Base-by-base conservation (phyloP, 495 filamentous ascomycete genomes). In the Chaetomium fimeti region DNA sequence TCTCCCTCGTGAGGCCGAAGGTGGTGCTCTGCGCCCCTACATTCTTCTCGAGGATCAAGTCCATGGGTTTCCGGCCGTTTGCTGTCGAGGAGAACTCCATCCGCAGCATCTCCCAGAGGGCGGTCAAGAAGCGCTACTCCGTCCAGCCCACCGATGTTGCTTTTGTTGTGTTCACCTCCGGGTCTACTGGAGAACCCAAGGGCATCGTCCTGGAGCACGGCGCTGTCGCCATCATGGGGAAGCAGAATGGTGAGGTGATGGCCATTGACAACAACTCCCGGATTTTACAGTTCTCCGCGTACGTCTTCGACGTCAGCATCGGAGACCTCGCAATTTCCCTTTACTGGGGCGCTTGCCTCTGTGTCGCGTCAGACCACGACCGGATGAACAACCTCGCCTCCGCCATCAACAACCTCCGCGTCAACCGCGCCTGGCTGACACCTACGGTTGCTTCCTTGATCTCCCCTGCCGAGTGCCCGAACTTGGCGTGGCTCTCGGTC, bases 141-240 rank as follows among this genome's bases (percentile, higher is more conserved):
- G 25, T 57, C 52, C 20, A 48, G 40, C 75, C 36, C 72, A 65
- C 51, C 15, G 57, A 71, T 47, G 52, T 60, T 5, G 36, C 60
- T 1, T 89, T 83, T 66, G 72, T 85, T 20, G 72, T 85, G 6
- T 87, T 84, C 63, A 88, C 85, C 2, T 80, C 81, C 68, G 86
- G 86, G 0, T 82, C 78, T 15, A 87, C 85, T 0, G 85, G 86
- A 1, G 77, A 78, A 13, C 82, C 86, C 0, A 71, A 74, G 63
- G 56, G 81, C 25, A 70, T 82, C 18, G 70, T 38, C 72, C 82
- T 61, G 61, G 72, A 43, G 57, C 75, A 62, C 60, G 29, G 20
- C 27, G 60, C 60, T 38, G 32, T 62, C 45, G 53, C 48, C 32
- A 62, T 54, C 48, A 54, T 53, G 48, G 60, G 2, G 29, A 64